Percentiles rank a stretch among this genome's conserved stretches.
These are phyloP conservation scores for Salix viminalis DNA, from an alignment of 345 rosid genomes.

Conservation along the genomic window DNA sequence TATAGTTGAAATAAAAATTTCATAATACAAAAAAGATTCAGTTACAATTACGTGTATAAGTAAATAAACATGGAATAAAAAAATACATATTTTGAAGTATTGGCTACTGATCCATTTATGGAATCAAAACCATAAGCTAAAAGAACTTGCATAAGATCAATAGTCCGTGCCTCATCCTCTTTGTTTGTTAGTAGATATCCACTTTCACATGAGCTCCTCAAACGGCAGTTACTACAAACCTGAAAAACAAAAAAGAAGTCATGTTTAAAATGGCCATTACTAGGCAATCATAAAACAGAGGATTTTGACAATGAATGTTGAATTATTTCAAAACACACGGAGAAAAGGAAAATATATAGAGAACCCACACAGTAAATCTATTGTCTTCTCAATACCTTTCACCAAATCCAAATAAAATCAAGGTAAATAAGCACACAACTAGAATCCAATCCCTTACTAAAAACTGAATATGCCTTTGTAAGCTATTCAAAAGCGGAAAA, in stretches of 20 bases:
- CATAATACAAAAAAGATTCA: no score
- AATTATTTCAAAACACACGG: neutral
- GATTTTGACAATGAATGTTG: neutral
- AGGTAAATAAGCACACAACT: neutral
- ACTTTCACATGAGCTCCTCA: slow-evolving; percentile 81
- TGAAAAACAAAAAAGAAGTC: slow-evolving; percentile 33
- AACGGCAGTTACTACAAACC: slow-evolving; percentile 91
- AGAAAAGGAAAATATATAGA: neutral
- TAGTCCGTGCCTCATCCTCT: slow-evolving; percentile 90
- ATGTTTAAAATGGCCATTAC: slow-evolving; percentile 18
- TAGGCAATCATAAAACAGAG: slow-evolving; percentile 6
- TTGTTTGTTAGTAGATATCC: slow-evolving; percentile 80
- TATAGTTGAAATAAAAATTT: no score
- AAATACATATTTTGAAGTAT: slow-evolving; percentile 16
- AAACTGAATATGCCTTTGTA: neutral
- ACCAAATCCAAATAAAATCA: no score
- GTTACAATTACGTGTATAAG: no score
- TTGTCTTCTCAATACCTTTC: no score
- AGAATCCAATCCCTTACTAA: neutral
- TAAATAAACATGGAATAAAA: no score
- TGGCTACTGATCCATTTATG: slow-evolving; percentile 46
- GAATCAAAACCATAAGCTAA: slow-evolving; percentile 72
- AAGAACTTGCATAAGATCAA: slow-evolving; percentile 80
- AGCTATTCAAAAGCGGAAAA: neutral
- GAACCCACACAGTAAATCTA: neutral